Percentiles rank a stretch among this genome's conserved stretches.
Conservation (phyloP, 345 rosid species). For the Xanthoceras sorbifolium region DNA sequence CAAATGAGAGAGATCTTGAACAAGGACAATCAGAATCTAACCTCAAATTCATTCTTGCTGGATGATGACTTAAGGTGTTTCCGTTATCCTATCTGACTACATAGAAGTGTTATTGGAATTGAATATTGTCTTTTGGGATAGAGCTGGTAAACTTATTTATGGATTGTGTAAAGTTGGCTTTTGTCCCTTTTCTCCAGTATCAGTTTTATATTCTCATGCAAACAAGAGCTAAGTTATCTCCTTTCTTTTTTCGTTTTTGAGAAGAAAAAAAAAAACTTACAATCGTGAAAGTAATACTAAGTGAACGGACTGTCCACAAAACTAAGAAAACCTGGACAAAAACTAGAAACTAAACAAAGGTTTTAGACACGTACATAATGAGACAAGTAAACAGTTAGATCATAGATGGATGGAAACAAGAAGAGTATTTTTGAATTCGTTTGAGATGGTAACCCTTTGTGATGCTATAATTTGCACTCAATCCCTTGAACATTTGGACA, state of each 20-base stretch:
- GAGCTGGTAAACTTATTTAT: neutral
- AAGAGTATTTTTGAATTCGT: no score
- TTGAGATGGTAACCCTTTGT: no score
- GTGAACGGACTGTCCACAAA: no score
- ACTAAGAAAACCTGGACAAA: no score
- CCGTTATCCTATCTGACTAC: neutral
- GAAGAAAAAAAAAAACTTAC: no score
- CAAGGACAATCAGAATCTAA: slow-evolving; percentile 75
- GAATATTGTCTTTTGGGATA: slow-evolving; percentile 4
- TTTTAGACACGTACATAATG: no score
- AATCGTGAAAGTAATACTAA: no score
- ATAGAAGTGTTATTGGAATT: neutral
- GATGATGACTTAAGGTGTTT: slow-evolving; percentile 94
- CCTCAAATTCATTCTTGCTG: slow-evolving; percentile 86
- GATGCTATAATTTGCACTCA: no score
- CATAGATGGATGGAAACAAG: no score
- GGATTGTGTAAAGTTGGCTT: neutral
- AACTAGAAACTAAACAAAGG: no score
- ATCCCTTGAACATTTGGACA: no score
- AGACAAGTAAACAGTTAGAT: no score
- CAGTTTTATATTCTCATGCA: neutral
- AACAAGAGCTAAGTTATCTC: neutral
- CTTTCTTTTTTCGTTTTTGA: neutral
- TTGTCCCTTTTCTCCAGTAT: neutral
- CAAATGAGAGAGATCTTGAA: slow-evolving; percentile 82